Conservation (phyloP, 345 rosid species). For the Eucalyptus pumila region DNA sequence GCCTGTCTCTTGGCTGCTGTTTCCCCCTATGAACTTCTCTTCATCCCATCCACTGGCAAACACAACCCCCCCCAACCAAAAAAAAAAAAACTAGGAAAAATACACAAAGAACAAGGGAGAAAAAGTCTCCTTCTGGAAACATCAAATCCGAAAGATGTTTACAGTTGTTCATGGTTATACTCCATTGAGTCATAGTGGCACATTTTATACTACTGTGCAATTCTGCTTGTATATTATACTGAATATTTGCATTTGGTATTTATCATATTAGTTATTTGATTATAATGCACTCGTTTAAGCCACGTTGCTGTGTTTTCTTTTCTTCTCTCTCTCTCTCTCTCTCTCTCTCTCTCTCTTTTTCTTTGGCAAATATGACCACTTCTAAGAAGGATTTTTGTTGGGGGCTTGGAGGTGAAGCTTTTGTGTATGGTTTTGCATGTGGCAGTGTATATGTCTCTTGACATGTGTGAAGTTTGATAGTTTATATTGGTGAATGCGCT, state of each 20-base stretch:
- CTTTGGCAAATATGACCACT: background rate
- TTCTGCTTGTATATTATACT: background rate
- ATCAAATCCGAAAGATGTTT: background rate
- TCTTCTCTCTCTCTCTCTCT: background rate
- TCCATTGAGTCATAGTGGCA: background rate
- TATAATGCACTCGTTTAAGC: background rate
- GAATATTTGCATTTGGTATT: background rate
- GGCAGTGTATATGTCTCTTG: background rate
- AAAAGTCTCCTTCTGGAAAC: background rate
- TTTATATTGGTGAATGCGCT: background rate
- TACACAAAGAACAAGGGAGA: background rate
- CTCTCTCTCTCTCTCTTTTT: background rate
- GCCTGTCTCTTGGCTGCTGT: background rate
- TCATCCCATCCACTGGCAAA: background rate
- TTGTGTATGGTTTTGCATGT: background rate
- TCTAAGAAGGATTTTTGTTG: background rate
- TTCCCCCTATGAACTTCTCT: background rate
- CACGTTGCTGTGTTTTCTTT: background rate
- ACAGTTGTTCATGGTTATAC: background rate
- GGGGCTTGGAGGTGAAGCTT: background rate
- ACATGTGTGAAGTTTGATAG: background rate
- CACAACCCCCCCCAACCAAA: rapidly evolving
- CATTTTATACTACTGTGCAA: background rate
- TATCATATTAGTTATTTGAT: background rate
- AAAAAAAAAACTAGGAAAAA: background rate